These are phyloP conservation scores for Penicillium sp. DNA, from an alignment of 2,329 filamentous ascomycete species.

Conservation along the genomic window DNA sequence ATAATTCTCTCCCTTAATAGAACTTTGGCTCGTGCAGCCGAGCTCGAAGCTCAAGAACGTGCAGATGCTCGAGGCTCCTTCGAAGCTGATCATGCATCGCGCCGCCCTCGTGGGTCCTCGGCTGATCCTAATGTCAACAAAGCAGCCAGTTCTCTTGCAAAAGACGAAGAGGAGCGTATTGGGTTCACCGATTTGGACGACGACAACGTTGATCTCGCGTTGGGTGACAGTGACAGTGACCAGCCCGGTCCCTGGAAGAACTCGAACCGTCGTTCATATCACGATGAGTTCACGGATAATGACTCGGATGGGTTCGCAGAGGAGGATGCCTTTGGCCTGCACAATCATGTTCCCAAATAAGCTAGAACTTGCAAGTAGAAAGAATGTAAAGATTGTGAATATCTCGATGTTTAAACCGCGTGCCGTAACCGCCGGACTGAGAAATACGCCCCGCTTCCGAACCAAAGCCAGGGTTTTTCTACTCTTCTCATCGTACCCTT, in stretches of 20 bases:
- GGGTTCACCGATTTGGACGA: conserved; percentile 45
- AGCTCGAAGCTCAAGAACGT: conserved; percentile 52
- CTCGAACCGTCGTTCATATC: conserved; percentile 46
- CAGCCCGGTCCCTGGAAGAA: conserved; percentile 26
- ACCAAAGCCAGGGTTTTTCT: conserved; percentile 18
- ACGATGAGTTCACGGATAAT: conserved; percentile 57
- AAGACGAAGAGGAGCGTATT: conserved; percentile 47
- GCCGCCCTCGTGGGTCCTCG: conserved; percentile 37
- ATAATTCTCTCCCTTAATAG: conserved; percentile 24
- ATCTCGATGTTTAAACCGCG: background rate
- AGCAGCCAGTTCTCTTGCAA: conserved; percentile 43
- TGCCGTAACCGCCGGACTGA: conserved; percentile 31
- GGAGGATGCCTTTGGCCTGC: conserved; percentile 44
- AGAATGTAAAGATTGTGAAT: conserved; percentile 1
- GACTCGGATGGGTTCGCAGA: conserved; percentile 51
- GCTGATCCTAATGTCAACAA: conserved; percentile 43
- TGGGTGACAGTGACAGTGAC: conserved; percentile 46
- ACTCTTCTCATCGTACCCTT: conserved; percentile 14
- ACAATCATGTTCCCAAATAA: conserved; percentile 34
- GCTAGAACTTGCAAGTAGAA: conserved; percentile 5
- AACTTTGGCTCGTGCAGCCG: conserved; percentile 51
- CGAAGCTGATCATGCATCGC: conserved; percentile 37
- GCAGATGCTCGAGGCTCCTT: conserved; percentile 40
- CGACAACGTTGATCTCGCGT: conserved; percentile 42
- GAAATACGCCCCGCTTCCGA: conserved; percentile 33